These are phyloP conservation scores for Cyclocybe aegerita DNA, from an alignment of 768 basidiomycete genomes.

Conservation along the genomic window DNA sequence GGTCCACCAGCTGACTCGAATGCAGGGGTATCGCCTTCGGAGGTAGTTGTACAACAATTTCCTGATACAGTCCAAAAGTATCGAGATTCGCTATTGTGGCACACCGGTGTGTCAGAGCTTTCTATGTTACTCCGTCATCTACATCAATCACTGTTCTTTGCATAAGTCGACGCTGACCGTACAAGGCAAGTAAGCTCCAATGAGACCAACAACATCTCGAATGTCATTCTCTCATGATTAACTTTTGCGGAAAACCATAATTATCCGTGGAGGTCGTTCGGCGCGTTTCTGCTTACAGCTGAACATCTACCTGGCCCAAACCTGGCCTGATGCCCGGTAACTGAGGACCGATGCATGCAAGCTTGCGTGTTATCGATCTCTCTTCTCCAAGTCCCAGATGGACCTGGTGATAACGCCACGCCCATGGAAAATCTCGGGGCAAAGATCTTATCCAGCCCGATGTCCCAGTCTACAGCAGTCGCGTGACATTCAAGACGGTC, in stretches of 20 bases:
- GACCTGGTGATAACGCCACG: slow-evolving; percentile 12
- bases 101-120: slow-evolving; percentile 3
- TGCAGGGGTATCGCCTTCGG: too few relatives aligned
- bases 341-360: slow-evolving; percentile 11
- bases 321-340: not conserved
- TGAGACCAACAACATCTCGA: slow-evolving; percentile 3
- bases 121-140: not conserved
- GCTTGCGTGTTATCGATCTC: slow-evolving; percentile 19
- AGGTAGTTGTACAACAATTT: not conserved
- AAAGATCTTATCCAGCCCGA: slow-evolving; percentile 15
- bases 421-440: slow-evolving; percentile 22
- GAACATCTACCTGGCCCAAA: not conserved
- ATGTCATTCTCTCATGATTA: slow-evolving; percentile 7
- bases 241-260: slow-evolving; percentile 18
- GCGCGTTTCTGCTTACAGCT: not conserved
- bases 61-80: not conserved
- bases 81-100: slow-evolving; percentile 13
- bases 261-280: slow-evolving; percentile 30
- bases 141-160: slow-evolving; percentile 3
- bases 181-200: slow-evolving; percentile 18
- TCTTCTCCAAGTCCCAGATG: slow-evolving; percentile 14
- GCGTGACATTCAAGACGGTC: slow-evolving; percentile 28
- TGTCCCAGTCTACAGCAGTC: slow-evolving; percentile 16
- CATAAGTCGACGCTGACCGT: slow-evolving; percentile 8
- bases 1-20: too few relatives aligned